Base-by-base conservation (phyloP, 176 grass and related monocot species). In the Musa troglodytarum region DNA sequence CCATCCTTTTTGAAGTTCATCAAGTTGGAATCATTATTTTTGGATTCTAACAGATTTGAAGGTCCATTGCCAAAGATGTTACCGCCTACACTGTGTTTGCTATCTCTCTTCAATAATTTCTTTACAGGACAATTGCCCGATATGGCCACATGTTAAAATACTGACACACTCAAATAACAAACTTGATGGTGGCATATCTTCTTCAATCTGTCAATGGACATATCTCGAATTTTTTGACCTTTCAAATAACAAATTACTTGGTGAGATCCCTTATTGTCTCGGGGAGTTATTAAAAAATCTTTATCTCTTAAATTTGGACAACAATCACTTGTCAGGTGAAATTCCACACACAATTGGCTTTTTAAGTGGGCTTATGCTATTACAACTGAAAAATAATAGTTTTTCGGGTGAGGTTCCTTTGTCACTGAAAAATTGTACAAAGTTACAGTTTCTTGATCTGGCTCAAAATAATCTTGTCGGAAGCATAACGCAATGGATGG, bases 401-500 rank as follows among this genome's bases (percentile, higher is more conserved):
- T 25, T 25, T 1, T 26, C 1, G 22, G 25, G 25, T 1, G 25
- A 26, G 25, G 1, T 26, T 1, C 1, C 25, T 26, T 26, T 26
- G 25, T 1, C 25, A 10, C 63, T 88, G 50, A 28, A 73, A 25
- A 43, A 79, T 52, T 74, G 80, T 2, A 0, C 2, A 12, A 0
- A 0, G 0, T 55, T 85, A 63, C 2, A 1, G 17, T 72, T 83
- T 63, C 85, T 88, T 81, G 84, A 85, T 49, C 61, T 88, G 22
- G 22, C 73, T 0, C 1, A 55, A 13, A 91, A 87, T 24, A 73
- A 69, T 1, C 82, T 91, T 59, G 56, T 50, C 9, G 85, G 85
- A 17, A 65, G 1, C n/a, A 54, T 91, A 57, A 85, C 85, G 52
- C 13, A 1, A 2, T 90, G 88, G 88, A 82, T 87, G 1, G 79